These are phyloP conservation scores for Metarhizium anisopliae DNA, from an alignment of 2,329 filamentous ascomycete genomes.

Conservation along the genomic window DNA sequence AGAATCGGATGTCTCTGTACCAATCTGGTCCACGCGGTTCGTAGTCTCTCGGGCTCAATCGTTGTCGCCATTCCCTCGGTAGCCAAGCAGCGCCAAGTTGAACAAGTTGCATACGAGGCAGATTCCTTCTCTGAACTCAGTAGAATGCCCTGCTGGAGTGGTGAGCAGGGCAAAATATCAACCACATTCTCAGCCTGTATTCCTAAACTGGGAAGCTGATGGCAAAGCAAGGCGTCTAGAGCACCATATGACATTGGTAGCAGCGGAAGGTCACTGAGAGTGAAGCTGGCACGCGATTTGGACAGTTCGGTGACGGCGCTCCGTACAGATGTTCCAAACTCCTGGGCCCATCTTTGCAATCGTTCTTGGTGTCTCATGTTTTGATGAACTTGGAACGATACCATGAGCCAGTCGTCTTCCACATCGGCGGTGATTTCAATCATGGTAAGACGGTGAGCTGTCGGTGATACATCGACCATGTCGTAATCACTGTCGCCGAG, in stretches of 20 bases:
- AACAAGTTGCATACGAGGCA: neutral
- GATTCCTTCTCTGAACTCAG: neutral
- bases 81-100: neutral
- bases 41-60: neutral
- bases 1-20: constrained; percentile 4
- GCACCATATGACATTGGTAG: neutral
- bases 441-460: constrained; percentile 2
- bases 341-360: constrained; percentile 2
- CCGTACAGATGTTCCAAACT: neutral
- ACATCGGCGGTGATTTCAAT: constrained; percentile 8
- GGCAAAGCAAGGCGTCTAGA: neutral
- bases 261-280: neutral
- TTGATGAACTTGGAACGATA: constrained; percentile 5
- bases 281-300: neutral
- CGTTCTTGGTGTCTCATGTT: constrained; percentile 6
- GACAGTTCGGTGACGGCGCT: neutral
- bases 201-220: neutral
- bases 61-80: neutral
- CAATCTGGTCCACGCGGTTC: neutral
- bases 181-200: neutral
- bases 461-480: constrained; percentile 3
- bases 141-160: constrained; percentile 3
- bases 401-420: constrained; percentile 3
- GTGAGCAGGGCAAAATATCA: constrained; percentile 1
- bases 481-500: neutral